Evolutionary conservation across 2,329 filamentous ascomycete genomes (phyloP).

Genomic region (Cercospora zeae-maydis): DNA sequence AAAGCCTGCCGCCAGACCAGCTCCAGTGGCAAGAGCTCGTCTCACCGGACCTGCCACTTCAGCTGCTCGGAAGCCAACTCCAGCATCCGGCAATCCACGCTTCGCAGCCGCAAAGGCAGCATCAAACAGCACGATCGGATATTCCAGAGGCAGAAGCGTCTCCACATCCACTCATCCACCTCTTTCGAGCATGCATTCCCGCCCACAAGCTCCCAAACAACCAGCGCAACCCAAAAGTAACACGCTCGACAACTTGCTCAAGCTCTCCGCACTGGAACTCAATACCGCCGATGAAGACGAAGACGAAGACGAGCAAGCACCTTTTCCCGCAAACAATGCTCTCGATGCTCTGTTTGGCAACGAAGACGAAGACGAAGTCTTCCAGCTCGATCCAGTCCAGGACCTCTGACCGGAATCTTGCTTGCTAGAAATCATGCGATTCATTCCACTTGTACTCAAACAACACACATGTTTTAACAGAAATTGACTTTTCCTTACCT

Average conservation of each 20-base stretch:
- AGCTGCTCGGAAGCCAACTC: slow-evolving; percentile 14
- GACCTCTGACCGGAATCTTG: slow-evolving; percentile 8
- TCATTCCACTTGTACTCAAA: neutral
- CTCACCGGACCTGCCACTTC: slow-evolving; percentile 31
- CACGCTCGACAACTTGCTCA: slow-evolving; percentile 29
- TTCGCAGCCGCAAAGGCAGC: slow-evolving; percentile 61
- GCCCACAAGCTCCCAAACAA: slow-evolving; percentile 5
- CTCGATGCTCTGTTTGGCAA: slow-evolving; percentile 3
- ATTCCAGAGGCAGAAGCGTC: slow-evolving; percentile 68
- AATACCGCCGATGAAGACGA: slow-evolving; percentile 13
- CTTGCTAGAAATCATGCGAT: neutral
- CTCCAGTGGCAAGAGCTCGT: slow-evolving; percentile 40
- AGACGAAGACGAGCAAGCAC: slow-evolving; percentile 14
- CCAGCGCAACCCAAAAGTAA: slow-evolving; percentile 14
- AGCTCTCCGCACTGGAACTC: slow-evolving; percentile 21
- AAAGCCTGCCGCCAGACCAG: slow-evolving; percentile 32
- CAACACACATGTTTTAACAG: neutral
- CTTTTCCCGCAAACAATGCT: neutral
- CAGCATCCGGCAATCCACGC: slow-evolving; percentile 43
- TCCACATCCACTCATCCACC: slow-evolving; percentile 40
- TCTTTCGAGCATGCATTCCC: slow-evolving; percentile 23
- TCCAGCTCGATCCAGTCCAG: slow-evolving; percentile 25
- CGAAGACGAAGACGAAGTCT: slow-evolving; percentile 24
- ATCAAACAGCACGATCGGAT: slow-evolving; percentile 80
- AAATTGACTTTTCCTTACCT: neutral